A percentile compares a stretch with the other conserved stretches of the same genome.
Conservation (phyloP, 176 grass and related monocot genomes). For the Ampelocalamus luodianensis region DNA sequence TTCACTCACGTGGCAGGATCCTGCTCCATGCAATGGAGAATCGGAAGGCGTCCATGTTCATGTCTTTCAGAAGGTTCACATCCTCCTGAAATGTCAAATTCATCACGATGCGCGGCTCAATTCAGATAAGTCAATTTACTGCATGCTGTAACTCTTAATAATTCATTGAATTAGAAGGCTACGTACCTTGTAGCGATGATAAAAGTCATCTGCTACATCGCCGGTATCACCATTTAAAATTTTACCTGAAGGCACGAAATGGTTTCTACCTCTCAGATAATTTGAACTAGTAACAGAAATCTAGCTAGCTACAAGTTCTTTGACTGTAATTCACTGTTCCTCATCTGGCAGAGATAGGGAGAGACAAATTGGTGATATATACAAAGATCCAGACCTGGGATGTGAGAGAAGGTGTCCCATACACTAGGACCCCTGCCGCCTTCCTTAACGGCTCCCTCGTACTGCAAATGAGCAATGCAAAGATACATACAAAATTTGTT, state of each 20-base stretch:
- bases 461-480: slow-evolving; percentile 33
- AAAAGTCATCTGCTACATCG: slow-evolving; percentile 65
- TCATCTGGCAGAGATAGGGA: background rate
- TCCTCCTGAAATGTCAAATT: slow-evolving; percentile 52
- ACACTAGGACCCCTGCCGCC: slow-evolving; percentile 46
- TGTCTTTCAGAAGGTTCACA: slow-evolving; percentile 48
- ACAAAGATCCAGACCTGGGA: slow-evolving; percentile 49
- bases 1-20: slow-evolving; percentile 58
- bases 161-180: no score
- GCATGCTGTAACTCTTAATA: no score
- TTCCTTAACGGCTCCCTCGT: slow-evolving; percentile 57
- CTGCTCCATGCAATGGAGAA: slow-evolving; percentile 72
- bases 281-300: background rate
- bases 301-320: no score
- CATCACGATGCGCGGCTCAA: background rate
- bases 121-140: background rate
- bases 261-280: background rate
- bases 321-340: background rate
- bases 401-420: slow-evolving; percentile 65
- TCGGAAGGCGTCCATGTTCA: slow-evolving; percentile 65
- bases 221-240: slow-evolving; percentile 58
- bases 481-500: background rate
- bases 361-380: background rate
- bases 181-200: slow-evolving; percentile 70
- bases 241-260: slow-evolving; percentile 42